Evolutionary conservation across 192 early-diverging fungal species (phyloP).

Genomic region (Coemansia sp.): DNA sequence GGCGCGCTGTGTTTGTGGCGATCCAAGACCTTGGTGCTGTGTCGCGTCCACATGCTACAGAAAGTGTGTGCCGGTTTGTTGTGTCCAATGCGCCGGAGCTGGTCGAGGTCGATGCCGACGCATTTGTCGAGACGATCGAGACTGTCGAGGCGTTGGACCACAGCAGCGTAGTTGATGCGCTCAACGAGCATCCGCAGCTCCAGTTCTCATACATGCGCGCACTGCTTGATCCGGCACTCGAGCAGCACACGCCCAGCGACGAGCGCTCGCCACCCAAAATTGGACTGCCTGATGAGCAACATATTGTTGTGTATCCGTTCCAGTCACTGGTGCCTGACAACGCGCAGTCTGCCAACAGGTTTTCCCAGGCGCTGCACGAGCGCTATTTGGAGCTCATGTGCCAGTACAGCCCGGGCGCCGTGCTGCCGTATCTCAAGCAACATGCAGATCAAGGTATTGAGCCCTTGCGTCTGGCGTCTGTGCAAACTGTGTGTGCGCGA

Average conservation of each 20-base stretch:
- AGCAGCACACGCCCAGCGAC: conserved; percentile 13
- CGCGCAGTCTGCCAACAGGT: conserved; percentile 16
- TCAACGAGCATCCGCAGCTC: conserved; percentile 15
- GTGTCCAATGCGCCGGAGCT: conserved; percentile 15
- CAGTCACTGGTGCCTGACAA: conserved; percentile 31
- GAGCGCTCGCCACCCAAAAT: conserved; percentile 46
- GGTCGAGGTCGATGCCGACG: conserved; percentile 39
- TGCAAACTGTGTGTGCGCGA: conserved; percentile 29
- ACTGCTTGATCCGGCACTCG: conserved; percentile 36
- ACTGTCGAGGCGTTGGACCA: conserved; percentile 21
- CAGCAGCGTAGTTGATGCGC: conserved; percentile 11
- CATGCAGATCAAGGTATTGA: conserved; percentile 37
- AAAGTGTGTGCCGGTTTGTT: conserved; percentile 19
- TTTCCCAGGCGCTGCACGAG: conserved; percentile 41
- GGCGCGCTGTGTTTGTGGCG: conserved; percentile 33
- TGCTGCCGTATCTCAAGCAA: conserved; percentile 33
- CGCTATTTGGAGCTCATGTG: conserved; percentile 51
- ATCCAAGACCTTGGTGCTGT: conserved; percentile 25
- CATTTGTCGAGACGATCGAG: conserved; percentile 28
- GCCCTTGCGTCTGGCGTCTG: conserved; percentile 35
- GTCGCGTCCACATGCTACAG: conserved; percentile 7
- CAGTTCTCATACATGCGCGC: conserved; percentile 45
- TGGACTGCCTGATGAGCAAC: conserved; percentile 44
- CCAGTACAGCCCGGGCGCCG: conserved; percentile 26
- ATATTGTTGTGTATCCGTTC: conserved; percentile 47